phyloP scores from a whole-genome alignment of 208 protist species.

The Wallacemonas rigidus region DNA sequence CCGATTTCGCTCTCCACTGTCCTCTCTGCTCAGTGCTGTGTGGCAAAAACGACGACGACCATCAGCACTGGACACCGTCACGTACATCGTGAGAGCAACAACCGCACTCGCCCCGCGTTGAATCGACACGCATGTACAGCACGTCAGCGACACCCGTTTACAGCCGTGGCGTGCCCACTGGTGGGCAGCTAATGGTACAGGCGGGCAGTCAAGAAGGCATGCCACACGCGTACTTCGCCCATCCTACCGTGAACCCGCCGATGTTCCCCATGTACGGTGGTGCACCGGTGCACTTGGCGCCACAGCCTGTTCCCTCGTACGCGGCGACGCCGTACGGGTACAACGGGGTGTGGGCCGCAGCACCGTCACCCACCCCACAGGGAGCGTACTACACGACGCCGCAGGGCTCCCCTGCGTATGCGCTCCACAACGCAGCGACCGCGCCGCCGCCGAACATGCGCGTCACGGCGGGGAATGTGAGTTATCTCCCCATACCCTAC shows the following conservation, averaged over 20 bases:
- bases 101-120: background rate
- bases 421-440: constrained; percentile 2
- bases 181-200: background rate
- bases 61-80: too few species aligned
- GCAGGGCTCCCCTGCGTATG: background rate
- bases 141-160: background rate
- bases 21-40: too few species aligned
- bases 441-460: background rate
- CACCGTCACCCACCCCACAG: background rate
- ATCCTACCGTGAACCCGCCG: background rate
- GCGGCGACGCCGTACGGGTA: background rate
- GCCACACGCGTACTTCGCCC: background rate
- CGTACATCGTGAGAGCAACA: too few species aligned
- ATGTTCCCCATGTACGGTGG: constrained; percentile 13
- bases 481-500: constrained; percentile 10
- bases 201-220: background rate
- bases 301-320: background rate
- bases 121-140: background rate
- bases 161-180: background rate
- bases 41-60: too few species aligned
- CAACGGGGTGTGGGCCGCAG: background rate
- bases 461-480: background rate
- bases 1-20: too few species aligned
- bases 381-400: constrained; percentile 1
- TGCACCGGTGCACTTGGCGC: constrained; percentile 2